Conservation (phyloP, 2,329 filamentous ascomycete genomes). For the Fusarium tjaetaba region DNA sequence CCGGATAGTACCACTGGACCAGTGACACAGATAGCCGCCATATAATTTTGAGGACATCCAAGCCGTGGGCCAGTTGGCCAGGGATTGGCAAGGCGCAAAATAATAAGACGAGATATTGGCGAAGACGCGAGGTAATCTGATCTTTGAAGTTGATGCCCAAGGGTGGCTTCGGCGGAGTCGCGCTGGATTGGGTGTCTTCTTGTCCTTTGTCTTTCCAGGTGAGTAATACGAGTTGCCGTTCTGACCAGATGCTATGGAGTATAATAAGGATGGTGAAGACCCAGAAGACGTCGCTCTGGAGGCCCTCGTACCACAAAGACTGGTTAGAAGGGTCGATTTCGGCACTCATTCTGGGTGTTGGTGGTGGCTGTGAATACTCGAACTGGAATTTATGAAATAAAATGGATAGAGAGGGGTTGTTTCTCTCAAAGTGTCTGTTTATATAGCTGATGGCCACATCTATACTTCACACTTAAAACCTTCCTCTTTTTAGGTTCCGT, state of each 20-base stretch:
- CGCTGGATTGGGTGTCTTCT: neutral
- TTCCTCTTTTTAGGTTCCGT: neutral
- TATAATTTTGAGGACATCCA: neutral
- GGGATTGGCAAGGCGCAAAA: neutral
- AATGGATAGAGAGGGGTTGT: neutral
- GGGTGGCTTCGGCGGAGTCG: neutral
- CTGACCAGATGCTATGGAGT: neutral
- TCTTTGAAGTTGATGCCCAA: neutral
- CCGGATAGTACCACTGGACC: neutral
- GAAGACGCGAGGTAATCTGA: neutral
- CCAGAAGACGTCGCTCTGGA: neutral
- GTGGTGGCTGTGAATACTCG: neutral
- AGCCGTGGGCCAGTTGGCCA: neutral
- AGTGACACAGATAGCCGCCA: neutral
- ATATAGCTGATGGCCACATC: neutral
- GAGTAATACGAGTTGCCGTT: neutral
- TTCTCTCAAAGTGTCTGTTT: neutral
- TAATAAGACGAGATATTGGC: neutral
- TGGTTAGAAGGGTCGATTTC: neutral
- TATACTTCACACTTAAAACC: neutral
- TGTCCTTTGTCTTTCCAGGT: neutral
- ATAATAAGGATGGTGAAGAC: neutral
- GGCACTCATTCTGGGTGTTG: neutral
- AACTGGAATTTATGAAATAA: neutral
- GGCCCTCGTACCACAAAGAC: neutral